These are phyloP conservation scores for Glonium stellatum DNA, from an alignment of 495 filamentous ascomycete genomes.

Conservation along the genomic window DNA sequence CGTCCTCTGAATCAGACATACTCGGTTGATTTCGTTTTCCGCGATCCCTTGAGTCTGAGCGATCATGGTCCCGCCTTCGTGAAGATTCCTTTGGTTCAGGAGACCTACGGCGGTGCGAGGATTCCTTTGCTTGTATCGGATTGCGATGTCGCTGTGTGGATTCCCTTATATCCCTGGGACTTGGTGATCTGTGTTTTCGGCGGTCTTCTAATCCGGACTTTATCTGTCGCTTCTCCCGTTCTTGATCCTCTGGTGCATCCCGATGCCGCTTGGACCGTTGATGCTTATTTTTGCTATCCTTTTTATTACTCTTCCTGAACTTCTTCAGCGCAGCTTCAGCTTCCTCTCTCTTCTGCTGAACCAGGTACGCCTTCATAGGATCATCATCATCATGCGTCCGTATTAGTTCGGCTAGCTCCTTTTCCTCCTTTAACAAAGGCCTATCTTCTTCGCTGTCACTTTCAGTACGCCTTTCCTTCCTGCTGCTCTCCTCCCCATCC, in stretches of 20 bases:
- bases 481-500: slow-evolving; percentile 31
- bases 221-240: background rate
- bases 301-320: slow-evolving; percentile 41
- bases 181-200: background rate
- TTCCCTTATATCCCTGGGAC: background rate
- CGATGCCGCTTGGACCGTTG: slow-evolving; percentile 45
- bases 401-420: slow-evolving; percentile 67
- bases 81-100: background rate
- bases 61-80: background rate
- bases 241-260: slow-evolving; percentile 2
- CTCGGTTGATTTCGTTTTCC: background rate
- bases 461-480: slow-evolving; percentile 36
- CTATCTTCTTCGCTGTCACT: slow-evolving; percentile 36
- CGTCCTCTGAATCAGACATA: background rate
- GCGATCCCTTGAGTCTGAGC: background rate
- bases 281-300: slow-evolving; percentile 35
- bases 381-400: slow-evolving; percentile 87
- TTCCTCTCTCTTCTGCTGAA: slow-evolving; percentile 85
- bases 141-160: background rate
- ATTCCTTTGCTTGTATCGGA: background rate
- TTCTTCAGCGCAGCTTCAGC: slow-evolving; percentile 61
- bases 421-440: slow-evolving; percentile 59
- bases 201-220: background rate
- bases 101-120: background rate
- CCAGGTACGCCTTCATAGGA: slow-evolving; percentile 88